Conservation (phyloP, 192 early-diverging fungal genomes). For the Backusella psychrophila region DNA sequence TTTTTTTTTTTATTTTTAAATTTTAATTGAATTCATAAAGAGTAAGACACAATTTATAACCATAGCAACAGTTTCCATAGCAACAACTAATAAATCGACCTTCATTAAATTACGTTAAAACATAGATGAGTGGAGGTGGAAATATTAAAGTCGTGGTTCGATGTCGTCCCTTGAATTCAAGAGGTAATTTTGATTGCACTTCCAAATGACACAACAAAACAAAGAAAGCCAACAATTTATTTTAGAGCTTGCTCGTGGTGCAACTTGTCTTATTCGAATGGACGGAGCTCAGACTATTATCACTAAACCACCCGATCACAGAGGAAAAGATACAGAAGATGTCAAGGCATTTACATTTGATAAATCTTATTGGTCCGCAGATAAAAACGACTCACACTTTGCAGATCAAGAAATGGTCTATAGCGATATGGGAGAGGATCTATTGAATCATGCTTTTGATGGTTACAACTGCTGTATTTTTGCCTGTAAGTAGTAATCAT, state of each 20-base stretch:
- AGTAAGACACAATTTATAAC: not conserved
- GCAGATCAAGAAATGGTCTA: conserved; percentile 79
- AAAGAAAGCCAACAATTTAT: not conserved
- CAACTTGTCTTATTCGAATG: conserved; percentile 69
- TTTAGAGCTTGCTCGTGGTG: conserved; percentile 60
- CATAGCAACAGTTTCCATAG: conserved; percentile 3
- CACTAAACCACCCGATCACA: conserved; percentile 43
- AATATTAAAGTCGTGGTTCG: conserved; percentile 74
- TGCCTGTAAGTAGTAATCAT: conserved; percentile 63
- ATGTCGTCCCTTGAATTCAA: conserved; percentile 71
- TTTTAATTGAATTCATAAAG: not conserved
- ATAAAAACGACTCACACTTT: conserved; percentile 54
- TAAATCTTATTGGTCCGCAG: conserved; percentile 85
- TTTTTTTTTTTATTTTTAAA: not conserved
- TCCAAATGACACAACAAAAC: not conserved
- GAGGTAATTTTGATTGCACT: conserved; percentile 44
- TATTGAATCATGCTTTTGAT: conserved; percentile 84
- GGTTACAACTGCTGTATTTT: conserved; percentile 95
- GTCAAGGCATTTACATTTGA: conserved; percentile 80
- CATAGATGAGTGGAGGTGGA: conserved; percentile 33
- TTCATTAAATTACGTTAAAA: not conserved
- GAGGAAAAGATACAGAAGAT: conserved; percentile 33
- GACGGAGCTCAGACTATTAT: conserved; percentile 69
- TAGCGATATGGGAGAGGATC: conserved; percentile 68
- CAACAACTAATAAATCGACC: not conserved